These are phyloP conservation scores for Blastocystis sp. DNA, from an alignment of 352 stramenopile species.

Conservation along the genomic window DNA sequence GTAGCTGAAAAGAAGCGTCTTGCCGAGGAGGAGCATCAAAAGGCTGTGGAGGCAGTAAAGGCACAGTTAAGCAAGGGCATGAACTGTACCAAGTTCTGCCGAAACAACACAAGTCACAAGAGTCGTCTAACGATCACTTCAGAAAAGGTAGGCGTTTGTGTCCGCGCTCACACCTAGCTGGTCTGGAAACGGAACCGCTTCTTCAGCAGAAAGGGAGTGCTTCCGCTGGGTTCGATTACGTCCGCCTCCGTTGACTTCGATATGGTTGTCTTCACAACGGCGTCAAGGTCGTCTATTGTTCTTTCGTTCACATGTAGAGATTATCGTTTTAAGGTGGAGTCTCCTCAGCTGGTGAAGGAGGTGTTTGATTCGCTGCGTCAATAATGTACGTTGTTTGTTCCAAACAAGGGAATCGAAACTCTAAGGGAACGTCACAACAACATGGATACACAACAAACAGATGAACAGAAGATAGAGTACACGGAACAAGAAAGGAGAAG, in stretches of 20 bases:
- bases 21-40: neutral
- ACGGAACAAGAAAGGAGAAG: neutral
- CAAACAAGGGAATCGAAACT: neutral
- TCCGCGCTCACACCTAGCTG: neutral
- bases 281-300: neutral
- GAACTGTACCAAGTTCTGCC: neutral
- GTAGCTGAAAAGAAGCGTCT: too few relatives aligned
- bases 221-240: neutral
- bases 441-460: too few relatives aligned
- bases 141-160: neutral
- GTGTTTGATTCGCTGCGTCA: neutral
- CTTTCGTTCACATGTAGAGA: neutral
- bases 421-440: neutral
- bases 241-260: neutral
- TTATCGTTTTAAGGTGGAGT: neutral
- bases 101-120: neutral
- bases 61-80: neutral
- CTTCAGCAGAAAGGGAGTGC: neutral
- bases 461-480: conserved; percentile 10
- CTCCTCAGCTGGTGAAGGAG: neutral
- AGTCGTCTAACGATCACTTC: neutral
- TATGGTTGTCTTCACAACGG: neutral
- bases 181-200: neutral
- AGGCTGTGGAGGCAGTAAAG: neutral
- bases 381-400: neutral